These are phyloP conservation scores for Ophiocytium majus DNA, from an alignment of 352 stramenopile genomes.

Conservation along the genomic window DNA sequence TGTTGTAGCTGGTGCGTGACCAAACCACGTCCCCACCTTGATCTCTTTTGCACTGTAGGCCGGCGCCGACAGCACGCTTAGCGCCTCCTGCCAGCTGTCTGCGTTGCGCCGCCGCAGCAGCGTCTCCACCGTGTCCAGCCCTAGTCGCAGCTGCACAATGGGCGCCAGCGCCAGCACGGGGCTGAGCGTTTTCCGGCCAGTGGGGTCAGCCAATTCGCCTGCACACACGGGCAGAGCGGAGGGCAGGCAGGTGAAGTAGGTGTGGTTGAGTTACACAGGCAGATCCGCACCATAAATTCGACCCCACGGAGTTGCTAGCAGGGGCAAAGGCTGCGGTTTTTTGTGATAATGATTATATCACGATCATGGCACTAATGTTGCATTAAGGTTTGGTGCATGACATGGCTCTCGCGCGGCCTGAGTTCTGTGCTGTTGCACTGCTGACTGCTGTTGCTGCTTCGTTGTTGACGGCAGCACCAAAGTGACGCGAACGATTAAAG, in stretches of 20 bases:
- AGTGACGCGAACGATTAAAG: not conserved
- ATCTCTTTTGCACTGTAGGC: slow-evolving; percentile 14
- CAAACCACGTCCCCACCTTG: not conserved
- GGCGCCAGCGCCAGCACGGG: slow-evolving; percentile 8
- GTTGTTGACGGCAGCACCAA: too few species aligned
- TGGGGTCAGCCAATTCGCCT: slow-evolving; percentile 20
- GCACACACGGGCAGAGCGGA: not conserved
- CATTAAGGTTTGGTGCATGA: too few species aligned
- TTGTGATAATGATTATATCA: too few species aligned
- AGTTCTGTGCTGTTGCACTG: too few species aligned
- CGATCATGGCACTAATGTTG: too few species aligned
- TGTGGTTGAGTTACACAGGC: too few species aligned
- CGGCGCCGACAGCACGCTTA: not conserved
- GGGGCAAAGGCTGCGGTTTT: too few species aligned
- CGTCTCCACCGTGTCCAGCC: not conserved
- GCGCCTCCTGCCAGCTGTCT: not conserved
- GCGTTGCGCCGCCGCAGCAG: not conserved
- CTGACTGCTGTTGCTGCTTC: not conserved
- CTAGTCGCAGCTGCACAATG: not conserved
- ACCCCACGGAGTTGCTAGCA: too few species aligned
- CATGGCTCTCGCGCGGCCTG: too few species aligned
- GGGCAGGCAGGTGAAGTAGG: not conserved
- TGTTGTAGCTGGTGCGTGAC: too few species aligned
- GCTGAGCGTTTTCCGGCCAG: slow-evolving; percentile 19
- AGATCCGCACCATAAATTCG: too few species aligned